Evolutionary conservation across 2,329 filamentous ascomycete species (phyloP), one percentile per base, ranked within the genome.

Genomic region (Dothistroma septosporum): DNA sequence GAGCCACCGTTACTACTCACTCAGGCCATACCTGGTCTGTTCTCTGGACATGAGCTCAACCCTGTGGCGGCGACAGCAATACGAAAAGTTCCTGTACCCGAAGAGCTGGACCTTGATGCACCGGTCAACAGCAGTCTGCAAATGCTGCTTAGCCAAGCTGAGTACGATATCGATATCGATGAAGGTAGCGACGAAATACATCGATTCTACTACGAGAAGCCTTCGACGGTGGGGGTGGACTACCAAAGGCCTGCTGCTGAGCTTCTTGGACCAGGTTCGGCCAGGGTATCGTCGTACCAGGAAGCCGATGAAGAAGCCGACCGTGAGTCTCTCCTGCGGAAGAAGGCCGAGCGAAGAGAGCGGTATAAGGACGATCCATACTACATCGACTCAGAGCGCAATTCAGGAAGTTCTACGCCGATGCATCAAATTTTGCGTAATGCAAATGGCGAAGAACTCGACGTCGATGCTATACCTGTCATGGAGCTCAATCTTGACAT

Each of bases 381-480:
- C 74, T 99, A 99, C 72, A 97, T 99, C 70, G 79, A 77, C 47
- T 76, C 78, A 0, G 70, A 73, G 19, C 69, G 73, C 19, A 64
- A 63, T 14, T 85, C 85, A 4, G 85, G 85, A 35, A 83, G 83
- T 6, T 88, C 88, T 0, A 93, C 90, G 0, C 90, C 90, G 0
- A 87, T 94, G 54, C 89, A 93, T 70, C 89, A 85, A 65, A 91
- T 94, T 61, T 86, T 82, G 10, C 74, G 76, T 19, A 75, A 82
- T 60, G 86, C 85, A 60, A 92, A 93, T 71, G 88, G 87, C 1
- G 86, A 88, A 2, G 88, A 90, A 49, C 79, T 97, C 9, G 93
- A 99, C 72, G 88, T 99, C 48, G 94, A 99, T 75, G 85, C 91
- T 1, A 99, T 99, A 69, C 94, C 94, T 1, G 93, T 99, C 69